phyloP scores from a whole-genome alignment of 805 yeast species.

The Hanseniaspora valbyensis region DNA sequence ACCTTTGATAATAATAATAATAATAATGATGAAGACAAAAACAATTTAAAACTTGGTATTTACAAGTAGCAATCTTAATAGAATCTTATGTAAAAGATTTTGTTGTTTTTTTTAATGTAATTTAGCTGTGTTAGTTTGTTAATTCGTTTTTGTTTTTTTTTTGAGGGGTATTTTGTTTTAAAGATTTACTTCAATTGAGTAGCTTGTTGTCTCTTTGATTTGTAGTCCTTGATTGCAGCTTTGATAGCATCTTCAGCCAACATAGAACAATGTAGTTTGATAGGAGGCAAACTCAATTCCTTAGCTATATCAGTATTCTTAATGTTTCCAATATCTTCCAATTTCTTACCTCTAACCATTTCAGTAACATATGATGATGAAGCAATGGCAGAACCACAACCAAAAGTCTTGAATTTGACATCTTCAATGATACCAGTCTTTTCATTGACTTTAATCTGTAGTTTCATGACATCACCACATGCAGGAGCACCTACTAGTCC shows the following conservation, averaged over 20 bases:
- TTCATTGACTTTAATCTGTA: slow-evolving; percentile 88
- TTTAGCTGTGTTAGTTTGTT: not conserved
- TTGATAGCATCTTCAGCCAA: slow-evolving; percentile 98
- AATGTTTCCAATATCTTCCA: slow-evolving; percentile 86
- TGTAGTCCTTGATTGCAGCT: slow-evolving; percentile 91
- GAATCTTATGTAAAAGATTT: too few relatives aligned
- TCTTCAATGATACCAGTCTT: slow-evolving; percentile 83
- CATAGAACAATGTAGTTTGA: slow-evolving; percentile 95
- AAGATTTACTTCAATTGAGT: slow-evolving; percentile 15
- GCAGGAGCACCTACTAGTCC: slow-evolving; percentile 99
- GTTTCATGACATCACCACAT: slow-evolving; percentile 97
- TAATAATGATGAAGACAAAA: not conserved
- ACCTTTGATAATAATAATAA: too few relatives aligned
- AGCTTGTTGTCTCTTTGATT: slow-evolving; percentile 51
- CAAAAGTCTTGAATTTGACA: slow-evolving; percentile 95
- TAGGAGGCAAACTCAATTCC: slow-evolving; percentile 92
- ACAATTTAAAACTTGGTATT: too few relatives aligned
- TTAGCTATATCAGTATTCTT: slow-evolving; percentile 91
- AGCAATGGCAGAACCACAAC: slow-evolving; percentile 98
- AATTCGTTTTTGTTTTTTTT: not conserved
- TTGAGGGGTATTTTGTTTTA: not conserved
- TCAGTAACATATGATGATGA: slow-evolving; percentile 92
- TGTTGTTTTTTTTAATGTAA: too few relatives aligned
- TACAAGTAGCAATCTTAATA: too few relatives aligned
- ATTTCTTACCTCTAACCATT: slow-evolving; percentile 83